A percentile compares a stretch with the other conserved stretches of the same genome.
phyloP scores from a whole-genome alignment of 371 early-diverging fungal genomes.

The Mortierella sp. region DNA sequence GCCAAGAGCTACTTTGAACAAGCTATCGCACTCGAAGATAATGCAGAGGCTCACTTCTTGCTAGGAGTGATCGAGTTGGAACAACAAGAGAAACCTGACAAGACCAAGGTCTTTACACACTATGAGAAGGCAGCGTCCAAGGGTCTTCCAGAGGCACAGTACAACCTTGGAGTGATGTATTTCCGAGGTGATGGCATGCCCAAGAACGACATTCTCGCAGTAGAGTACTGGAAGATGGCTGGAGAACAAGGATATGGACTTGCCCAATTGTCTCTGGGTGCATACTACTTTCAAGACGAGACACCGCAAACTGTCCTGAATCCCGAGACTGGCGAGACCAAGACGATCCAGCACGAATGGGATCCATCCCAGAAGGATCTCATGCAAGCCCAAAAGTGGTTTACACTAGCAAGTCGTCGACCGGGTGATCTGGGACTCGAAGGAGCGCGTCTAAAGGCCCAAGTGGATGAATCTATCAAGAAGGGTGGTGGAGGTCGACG shows the following conservation, averaged over 20 bases:
- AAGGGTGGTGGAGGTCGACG: constrained; percentile 29
- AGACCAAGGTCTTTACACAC: constrained; percentile 29
- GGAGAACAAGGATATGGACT: constrained; percentile 49
- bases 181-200: constrained; percentile 35
- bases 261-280: constrained; percentile 46
- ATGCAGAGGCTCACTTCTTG: constrained; percentile 37
- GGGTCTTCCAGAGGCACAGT: constrained; percentile 48
- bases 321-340: background rate
- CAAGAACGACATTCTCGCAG: constrained; percentile 47
- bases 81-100: constrained; percentile 8
- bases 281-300: constrained; percentile 52
- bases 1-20: constrained; percentile 36
- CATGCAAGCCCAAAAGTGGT: constrained; percentile 51
- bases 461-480: constrained; percentile 45
- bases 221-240: constrained; percentile 54
- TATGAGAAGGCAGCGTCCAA: constrained; percentile 48
- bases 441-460: constrained; percentile 33
- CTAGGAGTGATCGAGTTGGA: constrained; percentile 31
- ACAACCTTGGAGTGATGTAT: constrained; percentile 39
- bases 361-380: constrained; percentile 46
- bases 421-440: constrained; percentile 40
- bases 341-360: constrained; percentile 25
- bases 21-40: constrained; percentile 18
- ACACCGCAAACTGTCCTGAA: constrained; percentile 6
- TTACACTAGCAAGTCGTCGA: constrained; percentile 50